Percentiles rank a stretch among this genome's conserved stretches.
phyloP scores from a whole-genome alignment of 1,139 yeast species.

The Magnusiomyces suaveolens region DNA sequence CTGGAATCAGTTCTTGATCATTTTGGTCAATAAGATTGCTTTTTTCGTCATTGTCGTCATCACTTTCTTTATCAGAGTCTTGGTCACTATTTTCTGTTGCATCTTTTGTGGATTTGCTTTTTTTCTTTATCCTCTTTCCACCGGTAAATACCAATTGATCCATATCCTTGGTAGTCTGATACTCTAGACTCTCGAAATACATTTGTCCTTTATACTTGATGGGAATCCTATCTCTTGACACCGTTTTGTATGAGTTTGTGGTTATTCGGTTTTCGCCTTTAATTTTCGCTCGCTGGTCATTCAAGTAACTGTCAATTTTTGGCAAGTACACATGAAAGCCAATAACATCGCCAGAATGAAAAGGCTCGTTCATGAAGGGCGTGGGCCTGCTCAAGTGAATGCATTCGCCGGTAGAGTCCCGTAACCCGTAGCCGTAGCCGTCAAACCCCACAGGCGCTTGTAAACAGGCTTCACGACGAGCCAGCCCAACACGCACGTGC shows the following conservation, averaged over 20 bases:
- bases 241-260: slow-evolving; percentile 23
- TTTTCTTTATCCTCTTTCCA: slow-evolving; percentile 18
- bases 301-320: neutral
- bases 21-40: neutral
- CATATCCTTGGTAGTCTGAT: slow-evolving; percentile 65
- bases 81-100: slow-evolving; percentile 19
- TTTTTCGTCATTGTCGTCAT: neutral
- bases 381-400: slow-evolving; percentile 66
- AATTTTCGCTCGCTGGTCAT: neutral
- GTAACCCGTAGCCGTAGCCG: slow-evolving; percentile 83
- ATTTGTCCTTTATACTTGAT: slow-evolving; percentile 69
- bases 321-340: slow-evolving; percentile 78
- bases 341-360: slow-evolving; percentile 68
- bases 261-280: neutral
- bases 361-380: slow-evolving; percentile 44
- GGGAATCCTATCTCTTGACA: slow-evolving; percentile 78
- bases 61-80: slow-evolving; percentile 8
- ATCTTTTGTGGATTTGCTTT: slow-evolving; percentile 29
- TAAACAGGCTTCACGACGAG: slow-evolving; percentile 74
- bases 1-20: slow-evolving; percentile 36
- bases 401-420: slow-evolving; percentile 73
- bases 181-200: slow-evolving; percentile 81
- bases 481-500: slow-evolving; percentile 76
- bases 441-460: slow-evolving; percentile 97
- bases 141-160: slow-evolving; percentile 29